phyloP scores from a whole-genome alignment of 2,329 filamentous ascomycete genomes.

The Drechslera avenae region DNA sequence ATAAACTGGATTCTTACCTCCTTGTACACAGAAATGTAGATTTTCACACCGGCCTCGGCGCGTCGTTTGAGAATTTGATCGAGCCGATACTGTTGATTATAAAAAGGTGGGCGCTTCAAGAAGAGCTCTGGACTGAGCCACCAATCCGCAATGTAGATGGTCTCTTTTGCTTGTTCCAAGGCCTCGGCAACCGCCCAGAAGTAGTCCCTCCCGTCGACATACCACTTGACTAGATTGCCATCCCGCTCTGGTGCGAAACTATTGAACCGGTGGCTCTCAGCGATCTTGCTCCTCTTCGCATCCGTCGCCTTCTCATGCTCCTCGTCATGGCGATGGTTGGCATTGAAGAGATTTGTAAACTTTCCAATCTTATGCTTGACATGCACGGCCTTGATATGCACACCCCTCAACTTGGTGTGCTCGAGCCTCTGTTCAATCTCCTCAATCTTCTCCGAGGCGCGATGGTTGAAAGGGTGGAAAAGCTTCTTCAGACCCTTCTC shows the following conservation, averaged over 20 bases:
- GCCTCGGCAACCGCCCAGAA: conserved; percentile 91
- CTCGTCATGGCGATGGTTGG: conserved; percentile 91
- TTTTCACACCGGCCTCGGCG: conserved; percentile 91
- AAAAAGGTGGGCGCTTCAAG: conserved; percentile 79
- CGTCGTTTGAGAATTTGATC: conserved; percentile 86
- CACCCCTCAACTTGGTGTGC: conserved; percentile 54
- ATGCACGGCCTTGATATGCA: conserved; percentile 61
- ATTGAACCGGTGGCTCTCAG: conserved; percentile 78
- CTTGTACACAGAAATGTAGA: conserved; percentile 91
- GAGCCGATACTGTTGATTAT: conserved; percentile 82
- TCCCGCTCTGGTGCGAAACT: conserved; percentile 89
- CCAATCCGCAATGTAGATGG: conserved; percentile 97
- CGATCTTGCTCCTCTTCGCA: conserved; percentile 73
- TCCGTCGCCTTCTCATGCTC: conserved; percentile 86
- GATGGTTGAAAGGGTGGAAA: conserved; percentile 47
- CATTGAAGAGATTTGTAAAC: conserved; percentile 73
- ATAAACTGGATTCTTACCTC: conserved; percentile 58
- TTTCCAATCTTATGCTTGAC: conserved; percentile 68
- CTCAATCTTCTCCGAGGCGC: conserved; percentile 32
- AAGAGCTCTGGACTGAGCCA: conserved; percentile 92
- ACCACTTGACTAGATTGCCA: conserved; percentile 92
- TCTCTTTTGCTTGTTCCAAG: conserved; percentile 86
- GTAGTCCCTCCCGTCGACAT: conserved; percentile 93
- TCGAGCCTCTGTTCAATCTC: conserved; percentile 53
- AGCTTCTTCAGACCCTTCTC: conserved; percentile 42